These are phyloP conservation scores for Naematelia encephala DNA, from an alignment of 768 basidiomycete species.

Conservation along the genomic window DNA sequence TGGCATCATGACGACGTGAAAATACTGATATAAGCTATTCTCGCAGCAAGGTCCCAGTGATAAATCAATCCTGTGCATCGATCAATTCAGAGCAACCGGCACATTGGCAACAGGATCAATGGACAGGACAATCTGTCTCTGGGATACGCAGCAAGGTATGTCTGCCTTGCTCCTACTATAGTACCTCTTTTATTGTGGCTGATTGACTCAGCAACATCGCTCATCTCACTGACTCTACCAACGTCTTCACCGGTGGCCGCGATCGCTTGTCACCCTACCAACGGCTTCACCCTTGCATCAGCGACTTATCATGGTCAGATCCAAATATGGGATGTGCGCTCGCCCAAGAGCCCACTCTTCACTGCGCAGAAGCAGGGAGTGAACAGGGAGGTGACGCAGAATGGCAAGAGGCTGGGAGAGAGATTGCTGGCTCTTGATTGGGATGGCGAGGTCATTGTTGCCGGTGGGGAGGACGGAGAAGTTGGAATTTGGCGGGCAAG, in stretches of 20 bases:
- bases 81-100: conserved; percentile 47
- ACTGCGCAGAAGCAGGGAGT: conserved; percentile 40
- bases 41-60: conserved; percentile 51
- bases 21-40: no score
- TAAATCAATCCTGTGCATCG: conserved; percentile 51
- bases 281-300: conserved; percentile 49
- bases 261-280: conserved; percentile 52
- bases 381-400: conserved; percentile 39
- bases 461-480: conserved; percentile 54
- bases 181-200: neutral
- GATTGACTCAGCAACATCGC: conserved; percentile 37
- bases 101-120: conserved; percentile 52
- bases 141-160: conserved; percentile 52
- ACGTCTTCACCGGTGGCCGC: conserved; percentile 51
- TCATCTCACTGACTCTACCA: conserved; percentile 52
- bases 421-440: conserved; percentile 53
- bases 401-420: conserved; percentile 49
- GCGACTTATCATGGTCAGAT: conserved; percentile 52
- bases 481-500: conserved; percentile 49
- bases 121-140: conserved; percentile 53
- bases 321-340: conserved; percentile 55
- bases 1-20: neutral
- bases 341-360: conserved; percentile 53
- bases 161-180: neutral
- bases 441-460: conserved; percentile 53